Percentiles rank a stretch among this genome's conserved stretches.
These are phyloP conservation scores for Solanum chacoense DNA, from an alignment of 305 asterid species.

Conservation along the genomic window DNA sequence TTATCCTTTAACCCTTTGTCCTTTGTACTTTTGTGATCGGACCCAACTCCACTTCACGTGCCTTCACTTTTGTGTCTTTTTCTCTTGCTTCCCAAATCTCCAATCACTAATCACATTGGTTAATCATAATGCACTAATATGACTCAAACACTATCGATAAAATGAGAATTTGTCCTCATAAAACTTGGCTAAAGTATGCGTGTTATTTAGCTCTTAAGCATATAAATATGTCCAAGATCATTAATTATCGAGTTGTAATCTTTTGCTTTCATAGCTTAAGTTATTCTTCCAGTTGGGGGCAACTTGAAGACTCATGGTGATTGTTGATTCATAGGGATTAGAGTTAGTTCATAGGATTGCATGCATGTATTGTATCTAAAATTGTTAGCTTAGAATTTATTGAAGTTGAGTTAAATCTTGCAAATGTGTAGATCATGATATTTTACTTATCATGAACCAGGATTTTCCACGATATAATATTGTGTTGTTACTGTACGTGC, in stretches of 20 bases:
- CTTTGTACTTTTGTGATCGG: too few species aligned
- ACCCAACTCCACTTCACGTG: fast-evolving
- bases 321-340: background rate
- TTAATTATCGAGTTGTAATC: background rate
- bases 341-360: background rate
- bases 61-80: fast-evolving
- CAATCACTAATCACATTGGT: background rate
- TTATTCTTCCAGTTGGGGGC: fast-evolving
- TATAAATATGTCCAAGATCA: background rate
- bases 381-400: background rate
- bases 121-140: background rate
- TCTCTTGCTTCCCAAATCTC: too few species aligned
- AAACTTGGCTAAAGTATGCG: background rate
- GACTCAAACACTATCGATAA: background rate
- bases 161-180: background rate
- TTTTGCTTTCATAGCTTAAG: background rate
- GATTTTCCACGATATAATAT: too few species aligned
- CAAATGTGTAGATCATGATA: too few species aligned
- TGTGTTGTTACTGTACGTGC: too few species aligned
- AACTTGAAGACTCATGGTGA: too few species aligned
- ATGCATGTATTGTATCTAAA: background rate
- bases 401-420: background rate
- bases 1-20: background rate
- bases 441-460: background rate
- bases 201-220: background rate